Evolutionary conservation across 2,329 filamentous ascomycete species (phyloP).

Genomic region (Diaporthe velutina): DNA sequence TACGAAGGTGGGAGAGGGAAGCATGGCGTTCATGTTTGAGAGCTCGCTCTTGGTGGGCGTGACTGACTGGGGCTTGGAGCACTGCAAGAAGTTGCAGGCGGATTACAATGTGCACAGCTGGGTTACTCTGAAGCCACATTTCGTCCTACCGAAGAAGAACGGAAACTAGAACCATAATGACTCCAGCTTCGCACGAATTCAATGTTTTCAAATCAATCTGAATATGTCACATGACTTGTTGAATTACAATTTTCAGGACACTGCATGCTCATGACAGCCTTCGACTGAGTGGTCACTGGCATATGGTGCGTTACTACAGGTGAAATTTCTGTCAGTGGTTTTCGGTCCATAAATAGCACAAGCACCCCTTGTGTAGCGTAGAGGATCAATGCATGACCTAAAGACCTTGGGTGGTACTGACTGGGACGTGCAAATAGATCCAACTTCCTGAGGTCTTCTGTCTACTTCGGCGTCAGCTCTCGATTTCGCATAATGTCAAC

Average conservation of each 20-base stretch:
- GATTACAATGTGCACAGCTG: slow-evolving; percentile 87
- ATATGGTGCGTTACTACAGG: too few relatives aligned
- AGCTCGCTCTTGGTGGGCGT: slow-evolving; percentile 78
- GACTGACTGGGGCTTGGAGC: slow-evolving; percentile 75
- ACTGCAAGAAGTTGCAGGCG: slow-evolving; percentile 71
- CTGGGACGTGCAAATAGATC: not conserved
- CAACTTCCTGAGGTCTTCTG: not conserved
- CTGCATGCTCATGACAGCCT: too few relatives aligned
- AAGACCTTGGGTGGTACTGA: not conserved
- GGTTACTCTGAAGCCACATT: slow-evolving; percentile 73
- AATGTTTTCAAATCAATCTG: not conserved
- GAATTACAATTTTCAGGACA: too few relatives aligned
- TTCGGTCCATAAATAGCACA: not conserved
- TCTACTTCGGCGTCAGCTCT: not conserved
- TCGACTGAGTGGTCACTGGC: too few relatives aligned
- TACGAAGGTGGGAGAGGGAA: slow-evolving; percentile 69
- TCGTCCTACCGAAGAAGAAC: not conserved
- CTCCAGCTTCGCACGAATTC: too few relatives aligned
- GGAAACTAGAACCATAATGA: not conserved
- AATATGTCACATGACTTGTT: not conserved
- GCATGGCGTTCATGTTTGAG: slow-evolving; percentile 79
- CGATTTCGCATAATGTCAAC: too few relatives aligned
- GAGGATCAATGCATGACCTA: not conserved
- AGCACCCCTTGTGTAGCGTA: not conserved
- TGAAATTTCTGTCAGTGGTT: too few relatives aligned